Evolutionary conservation across 192 early-diverging fungal species (phyloP).

Genomic region (Gorgonomyces haynaldii): DNA sequence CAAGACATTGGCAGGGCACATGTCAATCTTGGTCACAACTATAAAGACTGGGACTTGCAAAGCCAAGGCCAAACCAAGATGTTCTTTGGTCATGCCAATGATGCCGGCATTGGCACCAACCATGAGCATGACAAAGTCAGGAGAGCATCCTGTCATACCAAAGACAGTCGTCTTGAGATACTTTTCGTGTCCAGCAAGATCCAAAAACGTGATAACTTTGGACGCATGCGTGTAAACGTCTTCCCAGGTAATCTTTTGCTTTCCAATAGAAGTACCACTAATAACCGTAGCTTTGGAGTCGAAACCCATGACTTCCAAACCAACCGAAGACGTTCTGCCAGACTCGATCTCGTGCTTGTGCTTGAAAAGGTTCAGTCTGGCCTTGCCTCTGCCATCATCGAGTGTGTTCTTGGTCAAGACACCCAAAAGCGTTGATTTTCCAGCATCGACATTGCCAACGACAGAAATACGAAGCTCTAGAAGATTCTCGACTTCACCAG

Average conservation of each 20-base stretch:
- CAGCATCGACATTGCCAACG: slow-evolving; percentile 78
- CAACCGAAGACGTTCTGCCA: slow-evolving; percentile 84
- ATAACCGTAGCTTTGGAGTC: slow-evolving; percentile 53
- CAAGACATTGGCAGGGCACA: slow-evolving; percentile 77
- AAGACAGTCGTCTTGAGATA: slow-evolving; percentile 84
- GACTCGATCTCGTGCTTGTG: slow-evolving; percentile 88
- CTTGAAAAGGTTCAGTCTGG: slow-evolving; percentile 75
- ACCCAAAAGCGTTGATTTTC: slow-evolving; percentile 79
- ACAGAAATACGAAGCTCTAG: slow-evolving; percentile 79
- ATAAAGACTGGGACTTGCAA: slow-evolving; percentile 75
- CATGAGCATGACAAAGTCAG: slow-evolving; percentile 79
- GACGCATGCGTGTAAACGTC: slow-evolving; percentile 62
- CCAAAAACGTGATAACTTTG: slow-evolving; percentile 75
- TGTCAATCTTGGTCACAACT: slow-evolving; percentile 83
- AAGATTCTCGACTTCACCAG: slow-evolving; percentile 65
- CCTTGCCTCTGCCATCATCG: slow-evolving; percentile 87
- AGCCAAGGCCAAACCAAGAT: slow-evolving; percentile 66
- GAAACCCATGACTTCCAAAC: slow-evolving; percentile 80
- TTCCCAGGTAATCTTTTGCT: slow-evolving; percentile 63
- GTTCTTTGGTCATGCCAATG: slow-evolving; percentile 88
- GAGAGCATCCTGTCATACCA: slow-evolving; percentile 77
- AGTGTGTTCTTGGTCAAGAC: slow-evolving; percentile 81
- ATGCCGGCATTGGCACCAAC: slow-evolving; percentile 60
- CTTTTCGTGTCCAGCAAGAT: slow-evolving; percentile 81
- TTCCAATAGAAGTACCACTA: slow-evolving; percentile 39